Conservation (phyloP, 106 monocot species). For the Iris macrosiphon region DNA sequence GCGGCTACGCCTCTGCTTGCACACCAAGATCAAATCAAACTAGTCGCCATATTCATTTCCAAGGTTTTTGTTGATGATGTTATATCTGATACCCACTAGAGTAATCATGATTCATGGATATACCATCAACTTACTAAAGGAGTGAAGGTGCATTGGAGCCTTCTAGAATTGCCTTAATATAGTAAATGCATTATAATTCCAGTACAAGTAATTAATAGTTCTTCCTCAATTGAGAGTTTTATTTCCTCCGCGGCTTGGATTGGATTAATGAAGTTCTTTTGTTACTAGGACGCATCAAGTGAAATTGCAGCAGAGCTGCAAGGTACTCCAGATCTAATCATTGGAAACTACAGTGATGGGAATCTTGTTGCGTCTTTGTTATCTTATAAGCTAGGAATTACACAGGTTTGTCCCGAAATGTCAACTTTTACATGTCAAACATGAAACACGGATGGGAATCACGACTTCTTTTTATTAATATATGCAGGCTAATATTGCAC, state of each 20-base stretch:
- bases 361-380: constrained; percentile 91
- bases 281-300: constrained; percentile 53
- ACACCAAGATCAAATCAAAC: too few relatives aligned
- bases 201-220: background rate
- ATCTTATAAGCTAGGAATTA: constrained; percentile 70
- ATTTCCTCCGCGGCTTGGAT: background rate
- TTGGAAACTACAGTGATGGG: constrained; percentile 95
- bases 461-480: constrained; percentile 2
- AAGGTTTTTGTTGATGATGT: too few relatives aligned
- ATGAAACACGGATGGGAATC: background rate
- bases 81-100: too few relatives aligned
- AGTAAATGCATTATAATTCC: background rate
- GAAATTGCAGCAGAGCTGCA: constrained; percentile 84
- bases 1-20: too few relatives aligned
- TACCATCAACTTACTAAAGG: too few relatives aligned
- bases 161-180: too few relatives aligned
- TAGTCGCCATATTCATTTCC: too few relatives aligned
- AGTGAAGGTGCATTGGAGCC: too few relatives aligned
- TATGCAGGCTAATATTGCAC: constrained; percentile 85
- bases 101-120: too few relatives aligned
- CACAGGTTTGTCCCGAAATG: constrained; percentile 38
- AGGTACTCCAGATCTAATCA: constrained; percentile 74
- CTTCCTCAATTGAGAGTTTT: background rate
- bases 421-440: background rate
- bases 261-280: background rate